phyloP scores from a whole-genome alignment of 2,329 filamentous ascomycete genomes.

The Verticillium alfalfae region DNA sequence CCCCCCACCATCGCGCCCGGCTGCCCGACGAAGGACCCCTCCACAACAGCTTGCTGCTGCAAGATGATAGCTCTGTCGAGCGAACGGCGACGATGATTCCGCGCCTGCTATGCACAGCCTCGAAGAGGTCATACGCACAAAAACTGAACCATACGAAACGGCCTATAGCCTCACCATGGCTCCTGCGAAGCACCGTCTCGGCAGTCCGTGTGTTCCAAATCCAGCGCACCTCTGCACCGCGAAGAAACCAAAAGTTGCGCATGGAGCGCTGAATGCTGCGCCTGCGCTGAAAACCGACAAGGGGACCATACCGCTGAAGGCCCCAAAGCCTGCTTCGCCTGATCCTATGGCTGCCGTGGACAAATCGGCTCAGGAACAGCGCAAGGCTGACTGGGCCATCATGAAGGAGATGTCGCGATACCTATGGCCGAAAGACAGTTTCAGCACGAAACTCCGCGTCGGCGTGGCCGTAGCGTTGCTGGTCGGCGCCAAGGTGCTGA shows the following conservation, averaged over 20 bases:
- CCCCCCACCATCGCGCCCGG: neutral
- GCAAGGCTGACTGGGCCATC: constrained; percentile 96
- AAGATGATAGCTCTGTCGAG: neutral
- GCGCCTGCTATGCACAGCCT: neutral
- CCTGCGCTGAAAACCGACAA: neutral
- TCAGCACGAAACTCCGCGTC: constrained; percentile 79
- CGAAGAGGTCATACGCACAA: neutral
- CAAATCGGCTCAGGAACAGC: constrained; percentile 76
- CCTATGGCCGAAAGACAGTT: constrained; percentile 87
- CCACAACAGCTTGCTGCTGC: neutral
- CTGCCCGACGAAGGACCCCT: neutral
- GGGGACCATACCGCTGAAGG: neutral
- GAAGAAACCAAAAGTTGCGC: constrained; percentile 1
- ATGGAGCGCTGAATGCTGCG: neutral
- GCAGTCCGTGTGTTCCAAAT: constrained; percentile 12
- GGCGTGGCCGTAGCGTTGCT: constrained; percentile 77
- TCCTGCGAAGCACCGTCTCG: constrained; percentile 7
- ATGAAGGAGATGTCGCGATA: constrained; percentile 97
- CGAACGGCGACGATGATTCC: neutral
- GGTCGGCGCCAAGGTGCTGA: constrained; percentile 87
- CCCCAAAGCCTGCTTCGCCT: constrained; percentile 8
- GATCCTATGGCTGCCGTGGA: constrained; percentile 61
- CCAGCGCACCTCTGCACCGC: constrained; percentile 6
- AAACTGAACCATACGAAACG: neutral
- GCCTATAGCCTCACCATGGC: constrained; percentile 3